Evolutionary conservation across 2,329 filamentous ascomycete species (phyloP), one percentile per base, ranked within the genome.

Genomic region (Fusarium domesticum): DNA sequence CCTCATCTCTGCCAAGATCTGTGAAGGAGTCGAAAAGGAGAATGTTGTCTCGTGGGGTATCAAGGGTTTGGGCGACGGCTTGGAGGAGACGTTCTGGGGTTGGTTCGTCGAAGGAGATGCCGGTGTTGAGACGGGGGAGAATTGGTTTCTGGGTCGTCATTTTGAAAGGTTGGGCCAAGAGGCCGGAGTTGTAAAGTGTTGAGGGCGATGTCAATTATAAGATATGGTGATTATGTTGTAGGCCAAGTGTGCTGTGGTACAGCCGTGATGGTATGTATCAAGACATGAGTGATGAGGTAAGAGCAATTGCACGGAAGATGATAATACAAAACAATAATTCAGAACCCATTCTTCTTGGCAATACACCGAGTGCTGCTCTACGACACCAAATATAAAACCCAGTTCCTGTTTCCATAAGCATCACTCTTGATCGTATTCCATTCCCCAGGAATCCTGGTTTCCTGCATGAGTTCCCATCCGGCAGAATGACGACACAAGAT

Each of bases 1-100:
- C 54, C 19, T 64, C 61, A 48, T 68, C 62, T 37, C 73, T 70
- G 28, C 73, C 72, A 7, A 74, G 57, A 18, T 75, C 72, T 35
- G 55, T 51, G 41, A 75, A 75, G 11, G 72, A 75, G 45, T 71
- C 68, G 43, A 68, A 63, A 6, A 69, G 54, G 12, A 62, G 57
- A 12, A 74, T 61, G 1, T 58, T 51, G 17, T 58, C 45, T 6
- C 49, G 45, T 2, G 64, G 56, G 4, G 71, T 58, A 14, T 61
- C 58, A 8, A 75, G 62, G 1, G 70, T 64, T 18, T 67, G 58
- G 3, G 70, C 62, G 30, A 71, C 57, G 17, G 61, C 65, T 15
- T 56, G 50, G 20, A 64, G 56, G 15, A 71, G 58, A 11, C 61
- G 57, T n/a, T 66, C 61, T 31, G 64, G 53, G 17, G 56, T 35